Percentiles rank a stretch among this genome's conserved stretches.
Conservation (phyloP, 2,329 filamentous ascomycete species). For the Microdochium trichocladiopsis region DNA sequence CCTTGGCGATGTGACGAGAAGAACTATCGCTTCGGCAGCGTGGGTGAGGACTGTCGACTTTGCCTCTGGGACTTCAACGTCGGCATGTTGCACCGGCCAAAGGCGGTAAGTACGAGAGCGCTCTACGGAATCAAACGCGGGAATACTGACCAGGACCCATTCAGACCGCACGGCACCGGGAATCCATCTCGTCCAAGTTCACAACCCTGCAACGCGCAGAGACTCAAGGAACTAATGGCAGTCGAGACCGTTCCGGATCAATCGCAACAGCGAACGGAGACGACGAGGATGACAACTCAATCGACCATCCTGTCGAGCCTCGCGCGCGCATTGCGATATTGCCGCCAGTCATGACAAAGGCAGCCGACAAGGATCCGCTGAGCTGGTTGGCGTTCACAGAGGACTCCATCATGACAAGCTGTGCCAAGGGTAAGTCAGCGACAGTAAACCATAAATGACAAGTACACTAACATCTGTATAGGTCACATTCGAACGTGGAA, state of each 20-base stretch:
- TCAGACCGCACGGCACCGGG: conserved; percentile 48
- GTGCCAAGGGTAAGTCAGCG: conserved; percentile 67
- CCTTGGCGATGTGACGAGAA: conserved; percentile 94
- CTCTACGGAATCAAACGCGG: too few species aligned
- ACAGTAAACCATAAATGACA: too few species aligned
- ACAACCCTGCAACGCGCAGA: conserved; percentile 48
- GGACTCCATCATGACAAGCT: conserved; percentile 86
- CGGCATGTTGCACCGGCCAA: conserved; percentile 89
- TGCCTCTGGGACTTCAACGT: conserved; percentile 97
- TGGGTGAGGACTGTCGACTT: conserved; percentile 86
- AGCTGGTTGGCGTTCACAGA: conserved; percentile 93
- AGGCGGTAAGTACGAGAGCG: conserved; percentile 54
- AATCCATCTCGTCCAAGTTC: conserved; percentile 44
- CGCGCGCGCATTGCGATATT: conserved; percentile 76
- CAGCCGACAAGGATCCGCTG: conserved; percentile 77
- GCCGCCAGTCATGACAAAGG: conserved; percentile 85
- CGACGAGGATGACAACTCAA: conserved; percentile 47
- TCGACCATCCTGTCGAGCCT: conserved; percentile 79
- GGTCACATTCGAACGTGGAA: conserved; percentile 35
- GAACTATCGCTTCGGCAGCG: conserved; percentile 92
- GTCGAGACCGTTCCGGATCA: conserved; percentile 65
- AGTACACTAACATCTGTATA: conserved; percentile 8
- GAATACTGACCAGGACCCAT: background rate
- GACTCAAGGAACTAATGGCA: conserved; percentile 49
- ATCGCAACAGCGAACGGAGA: conserved; percentile 38